Evolutionary conservation across 108 stramenopile genomes (phyloP).

Genomic region (Cyclotella kingstonii): DNA sequence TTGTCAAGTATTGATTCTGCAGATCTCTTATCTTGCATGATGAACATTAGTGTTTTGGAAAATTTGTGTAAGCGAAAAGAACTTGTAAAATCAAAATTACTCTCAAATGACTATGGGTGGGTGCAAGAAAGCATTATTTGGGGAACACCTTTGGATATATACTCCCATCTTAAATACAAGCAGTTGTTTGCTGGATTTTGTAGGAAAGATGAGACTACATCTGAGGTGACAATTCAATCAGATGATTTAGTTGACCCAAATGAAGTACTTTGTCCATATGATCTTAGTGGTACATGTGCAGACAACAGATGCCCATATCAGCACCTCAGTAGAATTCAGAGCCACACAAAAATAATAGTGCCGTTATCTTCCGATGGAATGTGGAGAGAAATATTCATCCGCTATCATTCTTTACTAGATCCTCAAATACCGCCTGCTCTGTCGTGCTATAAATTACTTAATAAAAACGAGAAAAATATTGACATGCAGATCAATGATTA

Average conservation of each 20-base stretch:
- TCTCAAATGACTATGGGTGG: constrained; percentile 14
- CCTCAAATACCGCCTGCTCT: constrained; percentile 15
- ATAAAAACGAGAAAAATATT: background rate
- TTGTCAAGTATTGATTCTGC: constrained; percentile 14
- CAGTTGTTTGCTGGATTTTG: constrained; percentile 12
- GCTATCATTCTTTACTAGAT: constrained; percentile 11
- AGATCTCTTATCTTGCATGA: constrained; percentile 13
- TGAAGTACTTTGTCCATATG: constrained; percentile 66
- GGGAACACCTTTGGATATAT: constrained; percentile 30
- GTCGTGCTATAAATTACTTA: constrained; percentile 4
- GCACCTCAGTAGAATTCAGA: constrained; percentile 41
- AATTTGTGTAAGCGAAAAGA: constrained; percentile 14
- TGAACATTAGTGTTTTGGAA: constrained; percentile 30
- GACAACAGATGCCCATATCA: constrained; percentile 70
- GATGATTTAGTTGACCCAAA: constrained; percentile 52
- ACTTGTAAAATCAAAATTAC: background rate
- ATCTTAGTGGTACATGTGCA: constrained; percentile 66
- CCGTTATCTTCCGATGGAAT: background rate
- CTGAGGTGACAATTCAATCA: background rate
- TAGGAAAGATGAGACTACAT: background rate
- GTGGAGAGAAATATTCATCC: background rate
- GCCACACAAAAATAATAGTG: background rate
- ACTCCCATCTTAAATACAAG: constrained; percentile 19
- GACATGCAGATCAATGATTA: too few species aligned
- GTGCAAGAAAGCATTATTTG: constrained; percentile 17